Conservation (phyloP, 2,329 filamentous ascomycete genomes). For the Talaromyces pinophilus region DNA sequence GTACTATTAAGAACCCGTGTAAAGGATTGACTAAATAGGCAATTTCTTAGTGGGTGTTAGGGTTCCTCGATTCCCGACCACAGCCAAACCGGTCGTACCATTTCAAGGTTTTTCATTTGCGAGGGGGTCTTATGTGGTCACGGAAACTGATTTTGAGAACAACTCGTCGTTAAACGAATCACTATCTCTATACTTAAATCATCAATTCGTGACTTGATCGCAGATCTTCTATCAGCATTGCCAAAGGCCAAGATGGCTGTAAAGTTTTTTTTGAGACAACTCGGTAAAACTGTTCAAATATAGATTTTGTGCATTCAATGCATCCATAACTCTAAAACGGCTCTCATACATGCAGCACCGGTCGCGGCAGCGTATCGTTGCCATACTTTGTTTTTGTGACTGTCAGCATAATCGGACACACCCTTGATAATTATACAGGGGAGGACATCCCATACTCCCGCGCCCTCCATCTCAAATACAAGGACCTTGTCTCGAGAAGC, state of each 20-base stretch:
- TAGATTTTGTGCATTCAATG: neutral
- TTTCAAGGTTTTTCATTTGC: neutral
- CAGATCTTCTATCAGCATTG: neutral
- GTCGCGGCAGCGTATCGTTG: constrained; percentile 33
- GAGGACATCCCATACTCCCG: constrained; percentile 27
- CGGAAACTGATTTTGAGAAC: neutral
- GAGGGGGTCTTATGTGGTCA: neutral
- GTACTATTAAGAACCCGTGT: neutral
- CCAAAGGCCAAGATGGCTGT: neutral
- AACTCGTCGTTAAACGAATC: neutral
- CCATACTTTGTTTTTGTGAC: constrained; percentile 36
- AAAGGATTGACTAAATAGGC: neutral
- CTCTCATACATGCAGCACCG: constrained; percentile 30
- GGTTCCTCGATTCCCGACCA: neutral
- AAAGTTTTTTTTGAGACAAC: neutral
- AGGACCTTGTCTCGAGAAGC: constrained; percentile 26
- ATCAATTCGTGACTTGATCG: neutral
- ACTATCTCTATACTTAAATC: neutral
- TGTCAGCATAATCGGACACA: constrained; percentile 29
- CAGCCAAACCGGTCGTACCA: neutral
- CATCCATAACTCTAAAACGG: constrained; percentile 20
- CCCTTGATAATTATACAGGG: constrained; percentile 29
- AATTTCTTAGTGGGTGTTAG: neutral
- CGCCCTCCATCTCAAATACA: constrained; percentile 30
- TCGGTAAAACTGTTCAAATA: neutral